Base-by-base conservation (phyloP, 2,329 filamentous ascomycete species). In the Aspergillus flavus region DNA sequence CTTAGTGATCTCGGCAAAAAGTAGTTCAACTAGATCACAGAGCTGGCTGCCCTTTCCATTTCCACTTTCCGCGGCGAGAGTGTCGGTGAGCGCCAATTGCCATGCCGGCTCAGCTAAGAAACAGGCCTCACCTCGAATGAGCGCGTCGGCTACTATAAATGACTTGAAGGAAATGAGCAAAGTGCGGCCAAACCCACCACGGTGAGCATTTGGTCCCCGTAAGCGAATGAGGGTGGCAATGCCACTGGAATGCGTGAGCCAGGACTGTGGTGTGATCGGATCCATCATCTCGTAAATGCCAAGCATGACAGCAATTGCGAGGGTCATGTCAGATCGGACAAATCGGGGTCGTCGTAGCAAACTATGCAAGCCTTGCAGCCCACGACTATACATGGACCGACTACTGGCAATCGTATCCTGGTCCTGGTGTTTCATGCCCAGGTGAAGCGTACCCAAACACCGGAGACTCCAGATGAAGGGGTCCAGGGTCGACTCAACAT, bases 281-380 rank as follows among this genome's bases (percentile, higher is more conserved):
- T 67, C 65, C 9, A 67, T 19, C 55, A 67, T 60, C 41, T 67
- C 65, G 39, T 63, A 67, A 7, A 67, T 39, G 2, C 30, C 57
- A 3, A 65, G 28, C 11, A 67, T 28, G 16, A 65, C 30, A 3
- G 59, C 62, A 11, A 50, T 48, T 1, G 39, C 57, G 3, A 65
- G 50, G 1, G 61, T 59, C 3, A 36, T 41, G n/a, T 67, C 63
- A 1, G 55, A 61, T 32, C 45, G 58, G 21, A 34, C 53, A 6
- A 28, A 30, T 14, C 23, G 19, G 3, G 62, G 64, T 30, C 61
- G 28, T 19, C 53, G 52, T 4, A 64, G 7, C 19, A 57, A 23
- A 10, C 19, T 11, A 16, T 10, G 11, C 6, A 66, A 39, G 11
- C 21, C 52, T 3, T 41, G 54, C 4, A 66, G 14, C 0, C 52